Evolutionary conservation across 2,329 filamentous ascomycete species (phyloP).

Genomic region (Aspergillus fructus): DNA sequence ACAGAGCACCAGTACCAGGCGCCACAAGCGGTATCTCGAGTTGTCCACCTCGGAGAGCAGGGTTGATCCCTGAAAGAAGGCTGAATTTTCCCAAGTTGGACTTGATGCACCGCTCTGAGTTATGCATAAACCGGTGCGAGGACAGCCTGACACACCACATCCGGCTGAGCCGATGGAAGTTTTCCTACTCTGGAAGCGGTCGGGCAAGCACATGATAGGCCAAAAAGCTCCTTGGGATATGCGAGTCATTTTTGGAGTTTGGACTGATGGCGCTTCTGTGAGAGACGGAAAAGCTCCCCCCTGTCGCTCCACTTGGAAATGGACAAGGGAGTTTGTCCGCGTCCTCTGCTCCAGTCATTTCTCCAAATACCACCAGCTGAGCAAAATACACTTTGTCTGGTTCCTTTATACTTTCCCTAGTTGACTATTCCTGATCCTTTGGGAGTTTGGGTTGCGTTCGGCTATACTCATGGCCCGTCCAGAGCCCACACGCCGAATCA

Average conservation of each 20-base stretch:
- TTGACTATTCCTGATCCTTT: not conserved
- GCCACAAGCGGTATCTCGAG: not conserved
- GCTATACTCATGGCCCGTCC: not conserved
- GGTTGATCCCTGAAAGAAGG: not conserved
- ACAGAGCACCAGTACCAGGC: not conserved
- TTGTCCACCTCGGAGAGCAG: not conserved
- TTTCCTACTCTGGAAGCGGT: not conserved
- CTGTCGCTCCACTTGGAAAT: constrained; percentile 4
- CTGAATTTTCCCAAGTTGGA: not conserved
- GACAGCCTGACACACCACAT: constrained; percentile 2
- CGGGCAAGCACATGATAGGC: not conserved
- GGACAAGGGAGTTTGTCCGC: constrained; percentile 3
- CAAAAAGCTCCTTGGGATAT: constrained; percentile 10
- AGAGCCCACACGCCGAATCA: not conserved
- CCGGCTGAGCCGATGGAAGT: not conserved
- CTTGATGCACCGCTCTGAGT: constrained; percentile 1
- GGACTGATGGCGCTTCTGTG: not conserved
- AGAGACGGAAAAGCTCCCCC: not conserved
- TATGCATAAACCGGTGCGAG: constrained; percentile 6
- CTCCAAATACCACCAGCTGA: not conserved
- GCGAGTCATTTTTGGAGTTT: constrained; percentile 24
- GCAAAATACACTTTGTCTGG: constrained; percentile 1
- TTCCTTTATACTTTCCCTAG: constrained; percentile 4
- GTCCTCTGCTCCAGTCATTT: not conserved
- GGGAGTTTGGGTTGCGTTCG: not conserved